These are phyloP conservation scores for Populus simonii DNA, from an alignment of 345 rosid genomes.

Conservation along the genomic window DNA sequence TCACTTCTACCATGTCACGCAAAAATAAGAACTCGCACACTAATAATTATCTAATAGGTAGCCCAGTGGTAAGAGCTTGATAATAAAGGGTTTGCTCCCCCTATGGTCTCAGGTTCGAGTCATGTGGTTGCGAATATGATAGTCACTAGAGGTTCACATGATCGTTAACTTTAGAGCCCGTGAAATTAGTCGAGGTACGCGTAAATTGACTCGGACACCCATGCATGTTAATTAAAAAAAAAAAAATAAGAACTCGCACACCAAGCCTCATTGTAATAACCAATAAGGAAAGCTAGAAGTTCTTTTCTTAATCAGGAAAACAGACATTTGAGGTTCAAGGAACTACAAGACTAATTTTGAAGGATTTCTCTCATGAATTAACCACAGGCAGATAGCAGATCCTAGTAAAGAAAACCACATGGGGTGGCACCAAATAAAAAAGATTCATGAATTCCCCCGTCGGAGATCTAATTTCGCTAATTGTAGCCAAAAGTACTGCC, in stretches of 20 bases:
- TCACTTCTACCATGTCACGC: background rate
- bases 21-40: background rate
- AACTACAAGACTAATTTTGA: background rate
- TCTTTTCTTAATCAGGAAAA: background rate
- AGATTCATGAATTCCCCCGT: background rate
- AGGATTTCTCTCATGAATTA: background rate
- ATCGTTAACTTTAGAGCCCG: too few relatives aligned
- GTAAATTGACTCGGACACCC: too few relatives aligned
- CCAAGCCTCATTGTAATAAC: background rate
- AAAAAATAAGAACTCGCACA: background rate
- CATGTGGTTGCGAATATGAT: too few relatives aligned
- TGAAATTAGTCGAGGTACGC: too few relatives aligned
- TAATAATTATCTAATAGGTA: too few relatives aligned
- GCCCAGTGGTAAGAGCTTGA: too few relatives aligned
- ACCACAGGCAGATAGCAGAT: background rate
- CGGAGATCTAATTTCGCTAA: background rate
- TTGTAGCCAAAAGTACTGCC: background rate
- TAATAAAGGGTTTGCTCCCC: too few relatives aligned
- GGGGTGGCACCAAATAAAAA: background rate
- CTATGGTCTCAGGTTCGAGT: too few relatives aligned
- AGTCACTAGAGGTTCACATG: too few relatives aligned
- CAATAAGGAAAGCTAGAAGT: background rate
- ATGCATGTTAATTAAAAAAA: too few relatives aligned
- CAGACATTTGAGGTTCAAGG: background rate
- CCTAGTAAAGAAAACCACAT: background rate